phyloP scores from a whole-genome alignment of 495 filamentous ascomycete species.

The Neurospora sp. region DNA sequence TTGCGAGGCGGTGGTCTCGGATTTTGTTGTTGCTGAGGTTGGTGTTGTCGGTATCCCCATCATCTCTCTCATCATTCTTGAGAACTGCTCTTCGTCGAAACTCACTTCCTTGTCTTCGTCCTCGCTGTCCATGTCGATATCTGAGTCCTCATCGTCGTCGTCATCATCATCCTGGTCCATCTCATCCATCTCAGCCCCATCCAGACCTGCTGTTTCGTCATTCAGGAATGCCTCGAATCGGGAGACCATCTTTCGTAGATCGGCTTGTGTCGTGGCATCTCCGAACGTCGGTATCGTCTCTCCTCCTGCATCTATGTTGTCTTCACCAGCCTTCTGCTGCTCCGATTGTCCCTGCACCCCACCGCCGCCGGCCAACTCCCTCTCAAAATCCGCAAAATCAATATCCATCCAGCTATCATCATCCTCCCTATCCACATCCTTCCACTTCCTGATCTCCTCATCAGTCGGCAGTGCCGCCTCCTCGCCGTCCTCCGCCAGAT shows the following conservation, averaged over 20 bases:
- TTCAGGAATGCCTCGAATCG: constrained; percentile 90
- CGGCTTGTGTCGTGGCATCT: constrained; percentile 69
- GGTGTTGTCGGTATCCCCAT: constrained; percentile 59
- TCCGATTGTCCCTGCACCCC: background rate
- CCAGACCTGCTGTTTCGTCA: constrained; percentile 68
- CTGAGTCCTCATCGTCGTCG: constrained; percentile 28
- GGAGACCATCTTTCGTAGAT: constrained; percentile 79
- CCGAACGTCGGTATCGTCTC: constrained; percentile 42
- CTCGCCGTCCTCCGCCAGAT: constrained; percentile 45
- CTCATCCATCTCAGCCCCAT: constrained; percentile 70
- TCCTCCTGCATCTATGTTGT: background rate
- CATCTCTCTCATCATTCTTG: constrained; percentile 87
- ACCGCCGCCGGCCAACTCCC: constrained; percentile 47
- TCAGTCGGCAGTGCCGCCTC: constrained; percentile 58
- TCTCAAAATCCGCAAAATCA: constrained; percentile 78
- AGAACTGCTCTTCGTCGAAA: constrained; percentile 79
- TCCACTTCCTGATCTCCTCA: constrained; percentile 62
- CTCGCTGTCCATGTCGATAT: constrained; percentile 32
- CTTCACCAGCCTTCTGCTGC: background rate
- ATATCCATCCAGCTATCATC: constrained; percentile 92
- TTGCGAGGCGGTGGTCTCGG: constrained; percentile 1
- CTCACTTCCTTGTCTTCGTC: constrained; percentile 66
- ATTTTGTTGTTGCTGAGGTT: background rate
- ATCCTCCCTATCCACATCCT: constrained; percentile 50
- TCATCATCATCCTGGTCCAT: constrained; percentile 53